phyloP scores from a whole-genome alignment of 495 filamentous ascomycete genomes.

The Penicillium paxilli region DNA sequence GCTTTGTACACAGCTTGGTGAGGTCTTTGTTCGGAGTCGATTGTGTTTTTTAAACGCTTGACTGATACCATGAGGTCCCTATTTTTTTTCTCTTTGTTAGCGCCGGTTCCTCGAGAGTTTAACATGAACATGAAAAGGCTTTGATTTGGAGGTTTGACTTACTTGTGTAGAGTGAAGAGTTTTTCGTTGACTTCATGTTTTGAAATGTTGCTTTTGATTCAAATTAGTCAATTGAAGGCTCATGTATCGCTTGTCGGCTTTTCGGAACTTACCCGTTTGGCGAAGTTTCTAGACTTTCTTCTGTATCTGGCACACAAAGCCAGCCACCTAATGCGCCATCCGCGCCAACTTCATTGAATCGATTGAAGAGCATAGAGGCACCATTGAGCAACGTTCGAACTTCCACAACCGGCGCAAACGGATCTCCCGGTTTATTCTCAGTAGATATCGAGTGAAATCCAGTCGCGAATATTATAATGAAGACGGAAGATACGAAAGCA shows the following conservation, averaged over 20 bases:
- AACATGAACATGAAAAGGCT: no score
- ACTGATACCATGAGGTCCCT: conserved; percentile 30
- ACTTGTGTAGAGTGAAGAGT: conserved; percentile 23
- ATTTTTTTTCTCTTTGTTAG: no score
- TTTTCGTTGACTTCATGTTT: conserved; percentile 2
- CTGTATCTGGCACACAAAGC: conserved; percentile 16
- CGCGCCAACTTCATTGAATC: conserved; percentile 22
- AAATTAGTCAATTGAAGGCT: no score
- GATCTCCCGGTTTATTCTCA: conserved; percentile 26
- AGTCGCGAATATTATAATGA: conserved; percentile 39
- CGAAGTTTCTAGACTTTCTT: conserved; percentile 20
- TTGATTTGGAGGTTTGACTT: background rate
- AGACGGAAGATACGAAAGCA: conserved; percentile 41
- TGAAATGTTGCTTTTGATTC: background rate
- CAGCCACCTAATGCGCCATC: conserved; percentile 28
- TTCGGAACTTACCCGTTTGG: conserved; percentile 12
- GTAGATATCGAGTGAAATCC: conserved; percentile 36
- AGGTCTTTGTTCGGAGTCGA: conserved; percentile 15
- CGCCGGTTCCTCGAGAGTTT: no score
- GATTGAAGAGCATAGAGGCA: conserved; percentile 33
- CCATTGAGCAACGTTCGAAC: conserved; percentile 37
- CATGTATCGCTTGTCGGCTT: no score
- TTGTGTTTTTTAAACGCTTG: conserved; percentile 11
- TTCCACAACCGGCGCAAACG: conserved; percentile 32
- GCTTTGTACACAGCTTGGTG: conserved; percentile 18